Base-by-base conservation (phyloP, 768 basidiomycete genomes). In the Panaeolus cyanescens region DNA sequence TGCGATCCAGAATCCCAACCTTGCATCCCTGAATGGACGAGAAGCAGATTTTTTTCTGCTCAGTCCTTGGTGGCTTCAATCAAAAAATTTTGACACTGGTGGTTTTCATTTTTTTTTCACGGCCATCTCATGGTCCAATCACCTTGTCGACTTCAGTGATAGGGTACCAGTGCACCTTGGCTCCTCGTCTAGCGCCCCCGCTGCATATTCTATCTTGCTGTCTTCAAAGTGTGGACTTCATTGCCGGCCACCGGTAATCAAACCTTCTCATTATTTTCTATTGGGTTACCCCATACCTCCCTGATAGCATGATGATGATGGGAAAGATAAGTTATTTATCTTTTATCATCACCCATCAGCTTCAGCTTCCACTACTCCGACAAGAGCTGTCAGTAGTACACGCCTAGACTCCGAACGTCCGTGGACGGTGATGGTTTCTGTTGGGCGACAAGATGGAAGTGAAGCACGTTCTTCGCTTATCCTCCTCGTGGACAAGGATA, bases 401-500 rank as follows among this genome's bases (percentile, higher is more conserved):
- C 28, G 22, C 22, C 42, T 17, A 50, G 45, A 50, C 45, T 28
- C 25, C 45, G 45, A 25, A 50, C 3, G 9, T 50, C 45, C 45
- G 30, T 50, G 45, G 45, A 50, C 25, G 25, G 25, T 50, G 45
- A 50, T 50, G 45, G 25, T 15, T 28, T 13, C 22, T 28, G 45
- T 42, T 20, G 45, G 4, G 22, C 25, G 45, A 50, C 30, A 50
- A 28, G 45, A 50, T 50, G 15, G 30, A 28, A 30, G 12, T 50
- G 45, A 50, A 50, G 45, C 45, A 50, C 45, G 45, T 50, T 50
- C 25, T 28, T 50, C 45, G 45, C 45, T 50, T 50, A 50, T 50
- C 45, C 30, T 50, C 45, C 45, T 50, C 45, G 28, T 50, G 45
- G 22, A 28, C 45, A 4, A 25, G 22, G 45, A 50, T 50, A 28